Percentiles rank a stretch among this genome's conserved stretches.
Evolutionary conservation across 2,329 filamentous ascomycete genomes (phyloP).

Genomic region (Fusarium transvaalense): DNA sequence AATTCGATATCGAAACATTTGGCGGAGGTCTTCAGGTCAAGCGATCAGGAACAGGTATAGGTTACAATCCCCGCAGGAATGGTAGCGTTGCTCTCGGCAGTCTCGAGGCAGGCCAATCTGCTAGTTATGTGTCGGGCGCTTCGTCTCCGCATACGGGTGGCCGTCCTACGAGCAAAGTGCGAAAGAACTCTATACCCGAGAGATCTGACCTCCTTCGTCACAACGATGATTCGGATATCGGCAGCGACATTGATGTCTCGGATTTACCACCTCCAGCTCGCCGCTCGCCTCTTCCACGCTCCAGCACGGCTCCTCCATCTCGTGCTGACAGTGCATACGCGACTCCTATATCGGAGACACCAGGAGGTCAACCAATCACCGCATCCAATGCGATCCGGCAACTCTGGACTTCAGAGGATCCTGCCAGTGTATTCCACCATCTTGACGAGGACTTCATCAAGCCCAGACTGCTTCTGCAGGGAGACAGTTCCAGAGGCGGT

Average conservation of each 20-base stretch:
- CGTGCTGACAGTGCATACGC: constrained; percentile 49
- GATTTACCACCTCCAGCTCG: constrained; percentile 73
- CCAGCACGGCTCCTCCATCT: constrained; percentile 45
- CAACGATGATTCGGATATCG: constrained; percentile 69
- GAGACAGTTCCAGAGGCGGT: constrained; percentile 56
- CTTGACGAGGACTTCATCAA: constrained; percentile 98
- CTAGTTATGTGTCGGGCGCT: constrained; percentile 67
- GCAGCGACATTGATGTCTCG: constrained; percentile 74
- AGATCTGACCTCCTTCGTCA: constrained; percentile 67
- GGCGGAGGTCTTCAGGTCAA: constrained; percentile 82
- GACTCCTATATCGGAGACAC: constrained; percentile 49
- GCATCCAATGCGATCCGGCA: constrained; percentile 83
- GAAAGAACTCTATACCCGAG: constrained; percentile 66
- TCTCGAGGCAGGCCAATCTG: constrained; percentile 58
- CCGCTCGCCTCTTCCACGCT: constrained; percentile 54
- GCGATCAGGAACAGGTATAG: constrained; percentile 80
- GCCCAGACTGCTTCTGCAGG: constrained; percentile 87
- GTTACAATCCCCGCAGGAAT: constrained; percentile 78
- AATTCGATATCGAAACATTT: constrained; percentile 93
- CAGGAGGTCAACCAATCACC: constrained; percentile 64
- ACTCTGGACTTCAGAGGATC: constrained; percentile 87
- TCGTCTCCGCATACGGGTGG: constrained; percentile 61
- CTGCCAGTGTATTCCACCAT: constrained; percentile 89
- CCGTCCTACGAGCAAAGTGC: constrained; percentile 63
- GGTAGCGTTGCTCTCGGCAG: constrained; percentile 70